Evolutionary conservation across 2,329 filamentous ascomycete species (phyloP).

Genomic region (Ophiosphaerella herpotricha): DNA sequence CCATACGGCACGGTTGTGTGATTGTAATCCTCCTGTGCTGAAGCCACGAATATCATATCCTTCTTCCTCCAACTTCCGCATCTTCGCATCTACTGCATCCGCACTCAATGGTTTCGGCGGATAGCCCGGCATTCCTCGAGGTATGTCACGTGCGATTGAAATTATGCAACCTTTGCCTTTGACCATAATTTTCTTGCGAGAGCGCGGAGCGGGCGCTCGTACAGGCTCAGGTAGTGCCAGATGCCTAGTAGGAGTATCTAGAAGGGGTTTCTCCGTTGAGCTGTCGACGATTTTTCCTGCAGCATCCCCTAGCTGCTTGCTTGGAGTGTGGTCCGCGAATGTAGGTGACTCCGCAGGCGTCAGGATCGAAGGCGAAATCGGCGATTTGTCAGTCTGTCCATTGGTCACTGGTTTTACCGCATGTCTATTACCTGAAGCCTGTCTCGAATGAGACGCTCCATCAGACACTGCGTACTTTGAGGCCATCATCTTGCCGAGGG

Average conservation of each 20-base stretch:
- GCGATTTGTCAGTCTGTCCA: conserved; percentile 24
- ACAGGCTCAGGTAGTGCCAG: conserved; percentile 22
- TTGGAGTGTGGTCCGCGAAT: conserved; percentile 23
- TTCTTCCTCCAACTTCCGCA: conserved; percentile 68
- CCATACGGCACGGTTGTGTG: conserved; percentile 71
- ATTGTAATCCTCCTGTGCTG: conserved; percentile 47
- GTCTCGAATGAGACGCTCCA: conserved; percentile 40
- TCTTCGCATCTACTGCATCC: conserved; percentile 64
- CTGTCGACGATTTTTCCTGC: conserved; percentile 4
- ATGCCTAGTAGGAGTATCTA: conserved; percentile 11
- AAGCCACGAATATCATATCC: conserved; percentile 74
- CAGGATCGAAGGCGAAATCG: conserved; percentile 22
- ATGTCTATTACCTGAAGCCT: conserved; percentile 26
- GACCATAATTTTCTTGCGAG: conserved; percentile 52
- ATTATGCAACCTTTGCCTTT: conserved; percentile 53
- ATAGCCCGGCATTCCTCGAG: conserved; percentile 47
- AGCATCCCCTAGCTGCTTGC: conserved; percentile 11
- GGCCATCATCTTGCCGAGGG: conserved; percentile 47
- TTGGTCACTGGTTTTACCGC: conserved; percentile 14
- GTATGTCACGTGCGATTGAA: conserved; percentile 50
- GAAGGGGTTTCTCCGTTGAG: conserved; percentile 6
- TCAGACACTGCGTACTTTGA: conserved; percentile 46
- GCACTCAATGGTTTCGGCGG: conserved; percentile 51
- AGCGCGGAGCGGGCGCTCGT: conserved; percentile 38
- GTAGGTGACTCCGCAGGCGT: conserved; percentile 23